Conservation (phyloP, 2,329 filamentous ascomycete species). For the Verticillium longisporum region DNA sequence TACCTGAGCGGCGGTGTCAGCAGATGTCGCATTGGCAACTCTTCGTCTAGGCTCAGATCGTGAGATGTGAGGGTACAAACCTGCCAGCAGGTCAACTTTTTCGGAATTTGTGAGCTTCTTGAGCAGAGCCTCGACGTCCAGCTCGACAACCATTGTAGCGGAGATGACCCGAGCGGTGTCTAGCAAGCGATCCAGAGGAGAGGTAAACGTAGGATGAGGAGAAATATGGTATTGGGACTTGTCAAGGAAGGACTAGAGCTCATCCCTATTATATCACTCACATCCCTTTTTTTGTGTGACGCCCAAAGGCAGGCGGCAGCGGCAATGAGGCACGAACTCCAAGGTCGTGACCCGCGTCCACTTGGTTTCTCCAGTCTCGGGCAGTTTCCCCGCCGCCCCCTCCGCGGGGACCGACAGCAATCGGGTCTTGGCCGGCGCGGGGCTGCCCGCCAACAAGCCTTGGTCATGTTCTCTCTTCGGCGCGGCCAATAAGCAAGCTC, state of each 20-base stretch:
- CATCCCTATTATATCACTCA: neutral
- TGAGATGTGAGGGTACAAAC: constrained; percentile 19
- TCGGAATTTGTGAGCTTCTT: constrained; percentile 45
- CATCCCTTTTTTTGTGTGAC: neutral
- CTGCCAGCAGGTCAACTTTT: constrained; percentile 47
- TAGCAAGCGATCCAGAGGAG: neutral
- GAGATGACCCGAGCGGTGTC: neutral
- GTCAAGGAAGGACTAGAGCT: neutral
- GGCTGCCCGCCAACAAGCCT: neutral
- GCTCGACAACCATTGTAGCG: constrained; percentile 30
- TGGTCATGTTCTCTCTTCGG: neutral
- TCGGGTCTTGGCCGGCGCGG: neutral
- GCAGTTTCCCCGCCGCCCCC: neutral
- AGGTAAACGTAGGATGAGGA: neutral
- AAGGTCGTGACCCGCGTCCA: neutral
- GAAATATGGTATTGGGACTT: neutral
- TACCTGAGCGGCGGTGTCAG: constrained; percentile 29
- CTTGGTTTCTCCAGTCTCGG: neutral
- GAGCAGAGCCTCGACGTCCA: constrained; percentile 47
- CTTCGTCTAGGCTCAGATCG: neutral
- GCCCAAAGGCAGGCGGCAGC: neutral
- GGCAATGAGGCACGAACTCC: neutral
- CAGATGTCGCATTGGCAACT: neutral
- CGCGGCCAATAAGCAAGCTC: constrained; percentile 2
- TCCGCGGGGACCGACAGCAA: neutral